These are phyloP conservation scores for Triticum urartu DNA, from an alignment of 176 grass and related monocot genomes.

Conservation along the genomic window DNA sequence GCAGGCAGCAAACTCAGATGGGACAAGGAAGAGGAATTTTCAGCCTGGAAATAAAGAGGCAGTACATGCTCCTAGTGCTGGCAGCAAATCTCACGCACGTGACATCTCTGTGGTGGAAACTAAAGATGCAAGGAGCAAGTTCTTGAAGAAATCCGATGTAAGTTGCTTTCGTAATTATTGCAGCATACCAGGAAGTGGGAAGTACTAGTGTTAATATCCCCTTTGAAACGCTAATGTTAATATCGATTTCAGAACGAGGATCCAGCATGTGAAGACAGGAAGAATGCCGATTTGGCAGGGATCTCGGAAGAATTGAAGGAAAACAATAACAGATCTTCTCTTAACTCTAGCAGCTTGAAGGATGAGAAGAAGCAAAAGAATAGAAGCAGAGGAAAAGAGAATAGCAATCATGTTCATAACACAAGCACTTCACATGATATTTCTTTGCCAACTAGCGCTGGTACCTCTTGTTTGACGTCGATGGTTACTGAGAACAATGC, in stretches of 20 bases:
- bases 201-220: neutral
- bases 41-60: slow-evolving; percentile 16
- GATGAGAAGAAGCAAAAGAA: slow-evolving; percentile 14
- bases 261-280: neutral
- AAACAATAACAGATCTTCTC: slow-evolving; percentile 19
- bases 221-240: neutral
- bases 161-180: neutral
- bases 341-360: slow-evolving; percentile 17
- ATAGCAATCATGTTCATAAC: neutral
- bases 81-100: neutral
- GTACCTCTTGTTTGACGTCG: neutral
- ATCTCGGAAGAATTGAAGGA: slow-evolving; percentile 12
- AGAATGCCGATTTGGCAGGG: neutral
- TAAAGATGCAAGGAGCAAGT: slow-evolving; percentile 18
- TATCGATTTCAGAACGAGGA: slow-evolving; percentile 13
- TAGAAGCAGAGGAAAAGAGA: slow-evolving; percentile 18
- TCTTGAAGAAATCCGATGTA: neutral
- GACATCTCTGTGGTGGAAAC: slow-evolving; percentile 18
- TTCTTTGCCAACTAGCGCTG: neutral
- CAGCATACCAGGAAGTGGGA: neutral
- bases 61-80: neutral
- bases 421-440: neutral
- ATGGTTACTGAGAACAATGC: slow-evolving; percentile 12
- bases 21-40: slow-evolving; percentile 21
- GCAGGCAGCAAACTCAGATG: neutral